phyloP scores from a whole-genome alignment of 2,329 filamentous ascomycete genomes.

The Rhynchosporium secalis region DNA sequence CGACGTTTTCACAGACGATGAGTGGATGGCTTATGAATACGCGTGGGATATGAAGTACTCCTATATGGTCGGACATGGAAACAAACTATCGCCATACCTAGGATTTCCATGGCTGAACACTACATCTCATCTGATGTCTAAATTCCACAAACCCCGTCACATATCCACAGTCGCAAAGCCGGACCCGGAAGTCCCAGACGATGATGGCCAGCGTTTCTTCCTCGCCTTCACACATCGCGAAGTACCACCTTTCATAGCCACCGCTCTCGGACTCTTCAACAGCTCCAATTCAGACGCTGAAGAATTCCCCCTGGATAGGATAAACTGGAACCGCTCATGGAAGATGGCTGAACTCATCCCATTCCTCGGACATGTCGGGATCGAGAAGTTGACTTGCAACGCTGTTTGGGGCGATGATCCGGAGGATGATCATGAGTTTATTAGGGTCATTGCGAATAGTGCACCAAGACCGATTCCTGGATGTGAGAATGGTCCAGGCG shows the following conservation, averaged over 20 bases:
- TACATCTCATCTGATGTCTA: constrained; percentile 51
- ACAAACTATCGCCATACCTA: constrained; percentile 54
- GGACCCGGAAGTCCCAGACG: constrained; percentile 24
- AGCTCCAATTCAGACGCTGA: constrained; percentile 61
- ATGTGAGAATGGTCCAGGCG: constrained; percentile 52
- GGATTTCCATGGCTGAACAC: constrained; percentile 69
- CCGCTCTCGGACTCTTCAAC: constrained; percentile 70
- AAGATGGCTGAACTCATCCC: constrained; percentile 62
- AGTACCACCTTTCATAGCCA: constrained; percentile 64
- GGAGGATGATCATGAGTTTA: constrained; percentile 50
- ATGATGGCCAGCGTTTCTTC: constrained; percentile 57
- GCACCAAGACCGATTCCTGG: constrained; percentile 50
- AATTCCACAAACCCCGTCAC: constrained; percentile 33
- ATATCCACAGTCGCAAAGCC: neutral
- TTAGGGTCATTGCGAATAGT: constrained; percentile 53
- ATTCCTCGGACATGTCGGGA: constrained; percentile 65
- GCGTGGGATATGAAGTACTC: constrained; percentile 63
- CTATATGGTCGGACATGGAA: constrained; percentile 67
- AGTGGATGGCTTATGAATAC: constrained; percentile 69
- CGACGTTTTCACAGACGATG: constrained; percentile 58
- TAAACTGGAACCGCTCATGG: constrained; percentile 66
- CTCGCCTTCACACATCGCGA: constrained; percentile 70
- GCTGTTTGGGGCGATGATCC: constrained; percentile 52
- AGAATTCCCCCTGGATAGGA: constrained; percentile 62
- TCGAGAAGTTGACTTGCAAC: constrained; percentile 63